Evolutionary conservation across 345 rosid genomes (phyloP).

Genomic region (Melaleuca alternifolia): DNA sequence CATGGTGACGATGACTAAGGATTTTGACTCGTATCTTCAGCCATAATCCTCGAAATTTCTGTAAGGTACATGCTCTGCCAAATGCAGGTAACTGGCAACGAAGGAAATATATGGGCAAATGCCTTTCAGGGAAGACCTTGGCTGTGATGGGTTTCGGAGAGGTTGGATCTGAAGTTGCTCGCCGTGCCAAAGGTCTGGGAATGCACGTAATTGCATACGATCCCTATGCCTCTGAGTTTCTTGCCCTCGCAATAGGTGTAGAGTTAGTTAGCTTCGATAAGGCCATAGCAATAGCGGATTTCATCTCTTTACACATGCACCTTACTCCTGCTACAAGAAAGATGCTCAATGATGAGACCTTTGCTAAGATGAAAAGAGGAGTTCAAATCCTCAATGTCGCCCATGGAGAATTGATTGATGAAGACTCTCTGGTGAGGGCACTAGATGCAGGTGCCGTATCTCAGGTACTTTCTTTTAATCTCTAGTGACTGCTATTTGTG

Average conservation of each 20-base stretch:
- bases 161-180: constrained; percentile 87
- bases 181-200: constrained; percentile 89
- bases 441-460: constrained; percentile 72
- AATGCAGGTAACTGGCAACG: constrained; percentile 69
- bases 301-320: constrained; percentile 88
- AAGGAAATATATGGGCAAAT: constrained; percentile 77
- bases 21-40: background rate
- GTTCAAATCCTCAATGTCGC: constrained; percentile 78
- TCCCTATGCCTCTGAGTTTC: constrained; percentile 81
- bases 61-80: background rate
- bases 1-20: background rate
- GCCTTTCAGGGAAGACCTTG: constrained; percentile 79
- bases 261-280: constrained; percentile 72
- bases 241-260: constrained; percentile 77
- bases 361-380: constrained; percentile 85
- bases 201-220: constrained; percentile 83
- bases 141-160: constrained; percentile 79
- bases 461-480: constrained; percentile 18
- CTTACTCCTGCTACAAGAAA: constrained; percentile 62
- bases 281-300: constrained; percentile 65
- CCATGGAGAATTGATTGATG: constrained; percentile 86
- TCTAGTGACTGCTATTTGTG: background rate
- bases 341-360: constrained; percentile 66
- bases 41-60: background rate
- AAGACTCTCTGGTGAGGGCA: constrained; percentile 82